Evolutionary conservation across 106 monocot species (phyloP).

Genomic region (Dioscorea alata): DNA sequence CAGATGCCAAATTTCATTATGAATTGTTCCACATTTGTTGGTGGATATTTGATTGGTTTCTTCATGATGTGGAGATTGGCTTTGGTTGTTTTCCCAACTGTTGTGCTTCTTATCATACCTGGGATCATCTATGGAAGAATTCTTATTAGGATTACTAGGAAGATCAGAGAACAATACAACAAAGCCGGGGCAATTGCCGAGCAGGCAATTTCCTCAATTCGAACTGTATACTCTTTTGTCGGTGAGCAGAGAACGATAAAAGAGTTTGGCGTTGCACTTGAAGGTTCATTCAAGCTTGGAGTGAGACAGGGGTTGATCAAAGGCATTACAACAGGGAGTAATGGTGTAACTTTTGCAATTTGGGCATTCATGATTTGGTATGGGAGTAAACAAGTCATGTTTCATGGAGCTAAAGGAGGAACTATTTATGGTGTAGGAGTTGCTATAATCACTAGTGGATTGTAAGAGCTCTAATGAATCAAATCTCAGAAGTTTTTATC

Average conservation of each 20-base stretch:
- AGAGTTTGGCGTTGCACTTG: conserved; percentile 51
- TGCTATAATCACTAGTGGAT: conserved; percentile 52
- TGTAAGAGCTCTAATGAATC: conserved; percentile 24
- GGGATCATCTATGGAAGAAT: conserved; percentile 60
- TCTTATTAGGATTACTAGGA: conserved; percentile 33
- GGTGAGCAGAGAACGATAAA: conserved; percentile 50
- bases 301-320: conserved; percentile 59
- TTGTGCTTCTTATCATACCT: conserved; percentile 54
- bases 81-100: conserved; percentile 45
- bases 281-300: conserved; percentile 58
- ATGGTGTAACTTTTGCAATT: conserved; percentile 59
- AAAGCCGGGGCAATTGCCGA: conserved; percentile 61
- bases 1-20: conserved; percentile 70
- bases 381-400: conserved; percentile 72
- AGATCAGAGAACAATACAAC: conserved; percentile 44
- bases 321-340: conserved; percentile 75
- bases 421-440: conserved; percentile 60
- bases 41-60: conserved; percentile 47
- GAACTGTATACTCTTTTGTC: conserved; percentile 83
- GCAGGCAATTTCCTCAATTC: conserved; percentile 68
- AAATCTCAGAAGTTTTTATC: background rate
- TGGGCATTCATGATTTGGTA: conserved; percentile 87
- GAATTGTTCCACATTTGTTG: conserved; percentile 39
- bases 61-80: conserved; percentile 50
- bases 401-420: conserved; percentile 56